These are phyloP conservation scores for Fusarium oligoseptatum DNA, from an alignment of 2,329 filamentous ascomycete species.

Conservation along the genomic window DNA sequence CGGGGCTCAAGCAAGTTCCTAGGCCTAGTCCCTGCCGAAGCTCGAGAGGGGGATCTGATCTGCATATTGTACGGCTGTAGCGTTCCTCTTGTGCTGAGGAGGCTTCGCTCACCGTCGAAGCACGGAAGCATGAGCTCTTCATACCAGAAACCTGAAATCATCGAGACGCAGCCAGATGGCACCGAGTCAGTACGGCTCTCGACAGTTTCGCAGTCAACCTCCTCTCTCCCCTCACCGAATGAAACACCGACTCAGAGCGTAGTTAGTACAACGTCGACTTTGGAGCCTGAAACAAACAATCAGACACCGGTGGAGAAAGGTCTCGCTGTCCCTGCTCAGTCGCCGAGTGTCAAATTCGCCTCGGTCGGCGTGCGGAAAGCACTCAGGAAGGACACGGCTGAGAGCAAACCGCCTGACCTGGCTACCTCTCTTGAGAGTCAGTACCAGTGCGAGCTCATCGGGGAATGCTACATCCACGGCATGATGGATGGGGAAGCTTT, in stretches of 20 bases:
- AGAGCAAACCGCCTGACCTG: not conserved
- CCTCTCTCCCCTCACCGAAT: not conserved
- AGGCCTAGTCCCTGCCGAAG: not conserved
- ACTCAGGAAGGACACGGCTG: not conserved
- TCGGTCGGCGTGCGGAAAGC: not conserved
- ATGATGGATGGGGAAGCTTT: not conserved
- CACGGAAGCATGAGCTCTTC: not conserved
- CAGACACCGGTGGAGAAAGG: not conserved
- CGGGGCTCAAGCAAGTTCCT: not conserved
- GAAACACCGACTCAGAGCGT: not conserved
- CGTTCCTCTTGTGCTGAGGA: not conserved
- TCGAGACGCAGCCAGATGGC: not conserved
- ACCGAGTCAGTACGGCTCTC: not conserved
- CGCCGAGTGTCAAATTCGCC: not conserved
- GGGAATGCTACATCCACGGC: not conserved
- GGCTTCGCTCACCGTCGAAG: not conserved
- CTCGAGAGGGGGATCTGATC: not conserved
- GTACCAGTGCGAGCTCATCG: not conserved
- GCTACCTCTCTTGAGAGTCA: not conserved
- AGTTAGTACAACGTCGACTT: not conserved
- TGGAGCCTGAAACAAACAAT: not conserved
- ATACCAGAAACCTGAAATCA: not conserved
- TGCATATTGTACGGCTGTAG: not conserved
- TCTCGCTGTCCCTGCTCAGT: not conserved
- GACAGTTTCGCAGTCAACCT: not conserved